Conservation (phyloP, 371 early-diverging fungal genomes). For the Mucor irregularis region DNA sequence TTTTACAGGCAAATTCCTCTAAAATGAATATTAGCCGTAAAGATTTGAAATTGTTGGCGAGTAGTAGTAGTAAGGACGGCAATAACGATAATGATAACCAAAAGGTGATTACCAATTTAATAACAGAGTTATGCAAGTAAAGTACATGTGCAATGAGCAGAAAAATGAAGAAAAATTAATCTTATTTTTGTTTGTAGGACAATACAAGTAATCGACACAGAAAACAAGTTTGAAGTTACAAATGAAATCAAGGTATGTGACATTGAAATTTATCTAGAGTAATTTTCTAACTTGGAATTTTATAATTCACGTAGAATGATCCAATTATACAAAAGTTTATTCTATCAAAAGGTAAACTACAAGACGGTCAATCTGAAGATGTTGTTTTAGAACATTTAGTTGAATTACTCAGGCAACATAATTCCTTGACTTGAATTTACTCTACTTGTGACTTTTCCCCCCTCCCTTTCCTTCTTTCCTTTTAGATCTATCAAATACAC, state of each 20-base stretch:
- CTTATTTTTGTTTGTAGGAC: slow-evolving; percentile 6
- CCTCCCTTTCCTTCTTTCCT: background rate
- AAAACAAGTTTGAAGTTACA: slow-evolving; percentile 8
- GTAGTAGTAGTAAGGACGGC: too few relatives aligned
- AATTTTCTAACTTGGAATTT: background rate
- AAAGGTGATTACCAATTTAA: slow-evolving; percentile 7
- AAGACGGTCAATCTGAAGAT: background rate
- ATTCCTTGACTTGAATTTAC: background rate
- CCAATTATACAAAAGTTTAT: slow-evolving; percentile 17
- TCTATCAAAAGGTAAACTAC: background rate
- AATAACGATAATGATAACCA: background rate
- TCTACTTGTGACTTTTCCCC: background rate
- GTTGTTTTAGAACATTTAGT: slow-evolving; percentile 8
- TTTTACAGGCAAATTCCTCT: background rate
- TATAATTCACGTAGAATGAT: slow-evolving; percentile 14
- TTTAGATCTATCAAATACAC: too few relatives aligned
- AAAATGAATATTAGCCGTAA: too few relatives aligned
- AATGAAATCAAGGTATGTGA: slow-evolving; percentile 15
- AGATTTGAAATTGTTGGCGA: too few relatives aligned
- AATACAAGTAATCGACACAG: slow-evolving; percentile 13
- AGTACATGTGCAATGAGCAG: too few relatives aligned
- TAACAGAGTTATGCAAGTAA: slow-evolving; percentile 29
- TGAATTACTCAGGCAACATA: slow-evolving; percentile 10
- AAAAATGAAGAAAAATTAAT: too few relatives aligned
- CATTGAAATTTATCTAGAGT: background rate